A percentile compares a stretch with the other conserved stretches of the same genome.
Evolutionary conservation across 2,329 filamentous ascomycete genomes (phyloP).

Genomic region (Talaromyces verruculosus): DNA sequence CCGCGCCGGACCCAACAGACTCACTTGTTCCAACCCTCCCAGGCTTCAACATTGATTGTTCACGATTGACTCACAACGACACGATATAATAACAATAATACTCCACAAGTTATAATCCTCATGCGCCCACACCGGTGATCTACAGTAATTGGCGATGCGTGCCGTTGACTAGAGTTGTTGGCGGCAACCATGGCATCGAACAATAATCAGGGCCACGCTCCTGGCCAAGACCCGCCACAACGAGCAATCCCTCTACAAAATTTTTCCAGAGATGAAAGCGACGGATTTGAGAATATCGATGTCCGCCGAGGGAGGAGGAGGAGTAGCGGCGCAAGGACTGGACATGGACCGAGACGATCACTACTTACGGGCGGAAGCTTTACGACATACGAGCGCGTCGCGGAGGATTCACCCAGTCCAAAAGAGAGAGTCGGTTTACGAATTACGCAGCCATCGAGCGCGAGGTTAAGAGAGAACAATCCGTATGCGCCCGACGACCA

Average conservation of each 20-base stretch:
- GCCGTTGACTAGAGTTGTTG: slow-evolving; percentile 36
- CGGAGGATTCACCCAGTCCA: slow-evolving; percentile 53
- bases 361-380: slow-evolving; percentile 41
- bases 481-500: slow-evolving; percentile 29
- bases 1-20: neutral
- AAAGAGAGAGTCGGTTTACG: slow-evolving; percentile 28
- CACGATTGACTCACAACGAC: neutral
- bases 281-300: slow-evolving; percentile 28
- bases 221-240: slow-evolving; percentile 30
- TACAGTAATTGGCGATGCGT: slow-evolving; percentile 39
- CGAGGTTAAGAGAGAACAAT: slow-evolving; percentile 27
- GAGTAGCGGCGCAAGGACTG: slow-evolving; percentile 34
- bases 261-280: slow-evolving; percentile 48
- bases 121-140: slow-evolving; percentile 9
- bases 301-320: slow-evolving; percentile 31
- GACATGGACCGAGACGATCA: slow-evolving; percentile 45
- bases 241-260: slow-evolving; percentile 71
- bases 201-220: slow-evolving; percentile 30
- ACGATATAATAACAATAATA: neutral
- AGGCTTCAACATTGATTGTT: neutral
- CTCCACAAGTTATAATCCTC: neutral
- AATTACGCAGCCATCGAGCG: slow-evolving; percentile 28
- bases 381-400: slow-evolving; percentile 55
- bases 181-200: slow-evolving; percentile 45
- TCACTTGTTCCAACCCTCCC: neutral